These are phyloP conservation scores for Zygotorulaspora chibaensis DNA, from an alignment of 805 yeast genomes.

Conservation along the genomic window DNA sequence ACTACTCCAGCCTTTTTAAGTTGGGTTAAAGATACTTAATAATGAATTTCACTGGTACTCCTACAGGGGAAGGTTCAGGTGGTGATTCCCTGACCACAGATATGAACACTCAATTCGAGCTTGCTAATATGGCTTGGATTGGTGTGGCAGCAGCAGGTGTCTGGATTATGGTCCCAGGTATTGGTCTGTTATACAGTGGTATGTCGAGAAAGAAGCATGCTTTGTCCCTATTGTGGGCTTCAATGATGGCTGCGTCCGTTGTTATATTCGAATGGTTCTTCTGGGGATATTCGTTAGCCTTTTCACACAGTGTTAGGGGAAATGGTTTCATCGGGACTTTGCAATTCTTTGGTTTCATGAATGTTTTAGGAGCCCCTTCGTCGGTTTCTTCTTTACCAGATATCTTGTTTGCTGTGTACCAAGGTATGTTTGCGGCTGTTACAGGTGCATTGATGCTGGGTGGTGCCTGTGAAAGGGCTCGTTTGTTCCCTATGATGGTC, in stretches of 20 bases:
- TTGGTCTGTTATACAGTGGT: slow-evolving; percentile 90
- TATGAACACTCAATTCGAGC: slow-evolving; percentile 63
- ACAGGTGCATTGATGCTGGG: slow-evolving; percentile 95
- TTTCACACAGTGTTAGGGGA: slow-evolving; percentile 59
- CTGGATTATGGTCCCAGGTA: slow-evolving; percentile 95
- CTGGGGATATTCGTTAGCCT: slow-evolving; percentile 94
- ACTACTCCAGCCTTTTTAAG: neutral
- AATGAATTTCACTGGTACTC: slow-evolving; percentile 36
- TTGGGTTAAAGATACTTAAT: neutral
- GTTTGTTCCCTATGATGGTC: slow-evolving; percentile 94
- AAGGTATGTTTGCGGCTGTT: slow-evolving; percentile 93
- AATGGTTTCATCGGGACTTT: slow-evolving; percentile 76
- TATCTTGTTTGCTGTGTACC: slow-evolving; percentile 83
- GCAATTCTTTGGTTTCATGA: slow-evolving; percentile 72
- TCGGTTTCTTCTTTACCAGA: slow-evolving; percentile 75
- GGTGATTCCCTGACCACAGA: slow-evolving; percentile 74
- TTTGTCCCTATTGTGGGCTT: slow-evolving; percentile 89
- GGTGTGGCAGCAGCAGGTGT: slow-evolving; percentile 75
- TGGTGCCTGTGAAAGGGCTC: slow-evolving; percentile 96
- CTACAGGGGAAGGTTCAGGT: slow-evolving; percentile 66
- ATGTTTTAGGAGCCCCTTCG: slow-evolving; percentile 78
- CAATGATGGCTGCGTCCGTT: slow-evolving; percentile 80
- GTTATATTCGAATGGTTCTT: slow-evolving; percentile 95
- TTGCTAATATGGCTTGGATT: slow-evolving; percentile 83
- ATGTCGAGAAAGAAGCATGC: slow-evolving; percentile 93